Base-by-base conservation (phyloP, 192 early-diverging fungal species). In the Podila epigama region DNA sequence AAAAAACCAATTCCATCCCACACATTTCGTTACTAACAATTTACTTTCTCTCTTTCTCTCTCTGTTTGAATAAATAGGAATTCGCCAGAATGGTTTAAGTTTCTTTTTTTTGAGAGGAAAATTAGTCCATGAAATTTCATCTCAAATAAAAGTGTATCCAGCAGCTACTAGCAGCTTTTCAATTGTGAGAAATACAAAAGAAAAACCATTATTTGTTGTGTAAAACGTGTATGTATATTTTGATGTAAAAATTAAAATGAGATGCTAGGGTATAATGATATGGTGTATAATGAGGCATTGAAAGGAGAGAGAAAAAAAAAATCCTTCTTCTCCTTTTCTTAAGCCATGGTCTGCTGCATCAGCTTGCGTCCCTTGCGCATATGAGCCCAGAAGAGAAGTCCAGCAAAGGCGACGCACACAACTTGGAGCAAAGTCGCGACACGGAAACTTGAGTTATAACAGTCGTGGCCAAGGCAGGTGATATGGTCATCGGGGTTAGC, bases 381-480 rank as follows among this genome's bases (percentile, higher is more conserved):
- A 32, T 75, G 72, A 22, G 65, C 54, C 73, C 73, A 77, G 54
- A 77, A 77, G 31, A 77, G 20, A 7, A 77, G 27, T 18, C 73
- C 73, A 0, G 73, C 73, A n/a, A 60, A 63, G 22, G 68, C 22
- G 39, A 77, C 66, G 3, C 65, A 77, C n/a, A 77, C 55, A 6
- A 77, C 15, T 40, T 77, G 73, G 35, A 77, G 25, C 55, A 77
- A 34, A 4, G 73, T 68, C 36, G 73, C 73, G 42, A 77, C n/a
- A 41, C 64, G 63, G 63, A 77, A 77, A 25, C 73, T 59, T 8
- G 65, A 51, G 35, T 68, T 36, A 27, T 77, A 77, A n/a, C 73
- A 77, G 16, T 59, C 48, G 2, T 28, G n/a, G 7, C 73, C 73
- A 34, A 77, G 27, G 37, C 73, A 77, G 16, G 65, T 63, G 50